Conservation (phyloP, 768 basidiomycete species). For the Auriscalpium orientale region DNA sequence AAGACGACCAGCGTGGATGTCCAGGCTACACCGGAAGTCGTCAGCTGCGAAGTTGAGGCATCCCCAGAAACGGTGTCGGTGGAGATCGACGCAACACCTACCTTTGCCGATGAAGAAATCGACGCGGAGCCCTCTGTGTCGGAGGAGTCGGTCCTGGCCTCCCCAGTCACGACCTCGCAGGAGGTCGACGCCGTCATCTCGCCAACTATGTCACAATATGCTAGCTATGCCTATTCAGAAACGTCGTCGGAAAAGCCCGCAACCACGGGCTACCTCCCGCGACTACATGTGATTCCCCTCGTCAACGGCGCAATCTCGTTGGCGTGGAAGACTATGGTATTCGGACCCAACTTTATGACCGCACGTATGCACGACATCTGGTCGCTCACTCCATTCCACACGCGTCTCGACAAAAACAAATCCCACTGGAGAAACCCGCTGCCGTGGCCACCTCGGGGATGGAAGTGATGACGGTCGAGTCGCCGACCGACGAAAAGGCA, state of each 20-base stretch:
- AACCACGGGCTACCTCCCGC: neutral
- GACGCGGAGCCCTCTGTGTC: slow-evolving; percentile 32
- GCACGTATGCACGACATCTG: slow-evolving; percentile 27
- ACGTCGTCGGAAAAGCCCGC: slow-evolving; percentile 16
- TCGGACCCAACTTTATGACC: slow-evolving; percentile 25
- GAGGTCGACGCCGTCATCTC: slow-evolving; percentile 12
- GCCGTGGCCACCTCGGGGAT: neutral
- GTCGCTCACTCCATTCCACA: slow-evolving; percentile 18
- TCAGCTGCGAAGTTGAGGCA: slow-evolving; percentile 33
- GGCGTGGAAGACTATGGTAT: slow-evolving; percentile 24
- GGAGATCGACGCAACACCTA: slow-evolving; percentile 48
- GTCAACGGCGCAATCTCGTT: slow-evolving; percentile 21
- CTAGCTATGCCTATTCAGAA: slow-evolving; percentile 15
- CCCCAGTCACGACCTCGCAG: slow-evolving; percentile 18
- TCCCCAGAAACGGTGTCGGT: slow-evolving; percentile 31
- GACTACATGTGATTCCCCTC: slow-evolving; percentile 21
- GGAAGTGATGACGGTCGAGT: slow-evolving; percentile 5
- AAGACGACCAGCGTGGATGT: slow-evolving; percentile 26
- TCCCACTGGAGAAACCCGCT: neutral
- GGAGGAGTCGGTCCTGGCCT: slow-evolving; percentile 26
- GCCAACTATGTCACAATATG: slow-evolving; percentile 3
- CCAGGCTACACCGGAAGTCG: slow-evolving; percentile 31
- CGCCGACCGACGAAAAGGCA: slow-evolving; percentile 1
- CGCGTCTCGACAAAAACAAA: neutral
- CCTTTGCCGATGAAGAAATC: slow-evolving; percentile 35